Evolutionary conservation across 176 grass and related monocot species (phyloP).

Genomic region (Coix lacrymajobi): DNA sequence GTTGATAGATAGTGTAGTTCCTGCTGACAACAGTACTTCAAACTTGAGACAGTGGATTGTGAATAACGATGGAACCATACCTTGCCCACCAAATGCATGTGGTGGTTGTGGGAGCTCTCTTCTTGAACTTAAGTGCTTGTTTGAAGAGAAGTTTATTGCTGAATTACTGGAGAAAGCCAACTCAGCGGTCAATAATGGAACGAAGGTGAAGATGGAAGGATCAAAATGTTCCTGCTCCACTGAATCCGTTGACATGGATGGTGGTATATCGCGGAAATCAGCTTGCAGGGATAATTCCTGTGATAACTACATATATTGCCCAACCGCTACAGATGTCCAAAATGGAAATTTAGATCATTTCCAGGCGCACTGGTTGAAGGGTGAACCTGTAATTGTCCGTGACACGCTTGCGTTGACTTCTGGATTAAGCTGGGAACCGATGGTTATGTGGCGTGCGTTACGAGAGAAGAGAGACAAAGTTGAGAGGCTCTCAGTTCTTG

Average conservation of each 20-base stretch:
- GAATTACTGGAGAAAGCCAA: slow-evolving; percentile 34
- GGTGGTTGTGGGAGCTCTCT: slow-evolving; percentile 59
- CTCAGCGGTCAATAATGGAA: background rate
- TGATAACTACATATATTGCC: slow-evolving; percentile 76
- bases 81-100: slow-evolving; percentile 54
- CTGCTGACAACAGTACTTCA: background rate
- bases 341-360: slow-evolving; percentile 60
- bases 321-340: slow-evolving; percentile 48
- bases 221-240: slow-evolving; percentile 45
- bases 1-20: background rate
- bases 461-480: slow-evolving; percentile 49
- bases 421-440: slow-evolving; percentile 93
- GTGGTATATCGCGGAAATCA: slow-evolving; percentile 6
- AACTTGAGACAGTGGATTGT: slow-evolving; percentile 31
- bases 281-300: slow-evolving; percentile 47
- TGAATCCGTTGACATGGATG: background rate
- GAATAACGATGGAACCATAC: slow-evolving; percentile 56
- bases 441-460: slow-evolving; percentile 96
- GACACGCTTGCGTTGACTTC: slow-evolving; percentile 67
- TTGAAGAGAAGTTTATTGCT: slow-evolving; percentile 36
- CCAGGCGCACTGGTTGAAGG: slow-evolving; percentile 80
- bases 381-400: slow-evolving; percentile 77
- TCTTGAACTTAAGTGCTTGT: slow-evolving; percentile 59
- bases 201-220: background rate
- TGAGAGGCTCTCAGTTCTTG: slow-evolving; percentile 47